Conservation (phyloP, 495 filamentous ascomycete species). For the Penicilliopsis zonata region DNA sequence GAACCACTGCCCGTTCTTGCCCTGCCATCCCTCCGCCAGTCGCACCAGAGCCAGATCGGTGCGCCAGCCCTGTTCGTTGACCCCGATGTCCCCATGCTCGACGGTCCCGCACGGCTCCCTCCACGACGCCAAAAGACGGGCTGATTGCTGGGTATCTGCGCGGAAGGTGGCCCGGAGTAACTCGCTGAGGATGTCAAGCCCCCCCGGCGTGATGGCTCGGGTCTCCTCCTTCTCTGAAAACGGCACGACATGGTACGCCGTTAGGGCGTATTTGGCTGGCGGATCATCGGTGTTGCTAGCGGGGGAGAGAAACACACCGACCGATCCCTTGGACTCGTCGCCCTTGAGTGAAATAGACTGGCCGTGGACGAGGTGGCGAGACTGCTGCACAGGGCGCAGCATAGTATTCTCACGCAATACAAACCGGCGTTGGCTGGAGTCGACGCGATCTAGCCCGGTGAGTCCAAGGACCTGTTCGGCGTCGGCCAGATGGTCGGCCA, state of each 20-base stretch:
- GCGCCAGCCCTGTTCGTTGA: slow-evolving; percentile 1
- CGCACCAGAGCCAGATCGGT: slow-evolving; percentile 3
- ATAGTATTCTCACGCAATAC: background rate
- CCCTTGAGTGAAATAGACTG: slow-evolving; percentile 5
- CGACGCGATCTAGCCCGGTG: background rate
- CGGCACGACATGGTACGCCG: slow-evolving; percentile 4
- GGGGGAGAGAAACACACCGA: slow-evolving; percentile 4
- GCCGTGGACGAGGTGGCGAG: slow-evolving; percentile 1
- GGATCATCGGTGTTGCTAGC: background rate
- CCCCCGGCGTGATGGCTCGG: slow-evolving; percentile 2
- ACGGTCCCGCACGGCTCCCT: slow-evolving; percentile 1
- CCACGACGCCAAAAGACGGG: slow-evolving; percentile 1
- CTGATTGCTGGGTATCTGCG: background rate
- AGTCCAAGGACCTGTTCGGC: background rate
- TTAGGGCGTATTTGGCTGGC: slow-evolving; percentile 1
- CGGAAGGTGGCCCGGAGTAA: background rate
- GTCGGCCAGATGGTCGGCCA: background rate
- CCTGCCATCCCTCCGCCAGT: slow-evolving; percentile 2
- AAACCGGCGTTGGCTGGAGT: slow-evolving; percentile 1
- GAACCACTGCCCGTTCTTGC: slow-evolving; percentile 3
- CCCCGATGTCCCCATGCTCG: slow-evolving; percentile 2
- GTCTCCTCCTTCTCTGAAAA: background rate
- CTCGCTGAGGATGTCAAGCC: slow-evolving; percentile 2
- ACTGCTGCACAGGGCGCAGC: background rate
- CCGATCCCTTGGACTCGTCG: slow-evolving; percentile 4